Evolutionary conservation across 2,329 filamentous ascomycete genomes (phyloP).

Genomic region (Chaetomiaceae sp.): DNA sequence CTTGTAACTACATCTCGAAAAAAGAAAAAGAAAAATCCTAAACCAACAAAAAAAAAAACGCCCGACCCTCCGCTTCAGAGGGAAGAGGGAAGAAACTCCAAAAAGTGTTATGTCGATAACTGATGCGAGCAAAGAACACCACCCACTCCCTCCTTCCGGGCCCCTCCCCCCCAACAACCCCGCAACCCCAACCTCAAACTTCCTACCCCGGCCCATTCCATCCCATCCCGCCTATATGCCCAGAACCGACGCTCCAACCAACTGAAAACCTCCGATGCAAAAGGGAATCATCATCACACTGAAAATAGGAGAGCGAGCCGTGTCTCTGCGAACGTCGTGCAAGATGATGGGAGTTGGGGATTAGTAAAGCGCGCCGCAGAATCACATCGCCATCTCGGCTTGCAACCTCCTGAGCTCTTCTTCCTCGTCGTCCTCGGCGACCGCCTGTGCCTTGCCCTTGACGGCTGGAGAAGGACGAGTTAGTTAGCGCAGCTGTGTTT

Average conservation of each 20-base stretch:
- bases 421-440: conserved; percentile 89
- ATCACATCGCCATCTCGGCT: conserved; percentile 95
- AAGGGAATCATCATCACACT: background rate
- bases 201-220: no score
- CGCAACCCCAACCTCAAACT: background rate
- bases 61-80: conserved; percentile 13
- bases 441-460: conserved; percentile 46
- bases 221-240: conserved; percentile 1
- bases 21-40: no score
- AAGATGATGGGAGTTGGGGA: conserved; percentile 4
- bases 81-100: conserved; percentile 1
- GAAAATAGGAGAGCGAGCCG: background rate
- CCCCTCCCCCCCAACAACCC: background rate
- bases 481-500: conserved; percentile 20
- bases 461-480: conserved; percentile 33
- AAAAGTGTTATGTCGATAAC: background rate
- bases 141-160: background rate
- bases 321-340: background rate
- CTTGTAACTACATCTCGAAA: conserved; percentile 12
- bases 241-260: background rate
- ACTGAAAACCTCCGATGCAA: background rate
- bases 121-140: background rate
- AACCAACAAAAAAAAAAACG: conserved; percentile 15
- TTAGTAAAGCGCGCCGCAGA: no score
- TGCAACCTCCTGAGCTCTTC: conserved; percentile 89